phyloP scores from a whole-genome alignment of 441 rosid genomes.

The Melastoma candidum region DNA sequence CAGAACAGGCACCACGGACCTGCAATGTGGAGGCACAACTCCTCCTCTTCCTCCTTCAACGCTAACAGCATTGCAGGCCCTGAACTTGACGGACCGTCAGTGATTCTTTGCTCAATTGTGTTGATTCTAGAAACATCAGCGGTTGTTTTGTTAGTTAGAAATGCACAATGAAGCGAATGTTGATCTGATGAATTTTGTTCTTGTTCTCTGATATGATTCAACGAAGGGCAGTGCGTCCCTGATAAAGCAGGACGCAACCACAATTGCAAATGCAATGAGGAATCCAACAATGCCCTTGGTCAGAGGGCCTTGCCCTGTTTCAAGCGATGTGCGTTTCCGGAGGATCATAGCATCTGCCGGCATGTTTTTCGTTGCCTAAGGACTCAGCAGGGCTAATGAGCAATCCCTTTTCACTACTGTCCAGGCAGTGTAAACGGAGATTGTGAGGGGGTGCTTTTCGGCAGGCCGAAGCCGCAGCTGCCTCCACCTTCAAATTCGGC shows the following conservation, averaged over 20 bases:
- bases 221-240: slow-evolving; percentile 32
- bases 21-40: slow-evolving; percentile 27
- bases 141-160: not conserved
- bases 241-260: slow-evolving; percentile 17
- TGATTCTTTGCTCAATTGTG: not conserved
- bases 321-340: slow-evolving; percentile 21
- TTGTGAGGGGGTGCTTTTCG: slow-evolving; percentile 19
- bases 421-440: slow-evolving; percentile 31
- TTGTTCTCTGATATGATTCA: slow-evolving; percentile 32
- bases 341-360: no score
- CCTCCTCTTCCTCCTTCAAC: slow-evolving; percentile 17
- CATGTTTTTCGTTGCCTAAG: no score
- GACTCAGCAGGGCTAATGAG: not conserved
- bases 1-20: slow-evolving; percentile 31
- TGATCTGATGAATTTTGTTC: not conserved
- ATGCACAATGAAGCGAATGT: no score
- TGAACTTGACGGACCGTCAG: slow-evolving; percentile 15
- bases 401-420: not conserved
- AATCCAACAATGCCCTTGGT: slow-evolving; percentile 22
- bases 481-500: not conserved
- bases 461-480: not conserved
- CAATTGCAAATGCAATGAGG: slow-evolving; percentile 31
- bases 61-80: not conserved
- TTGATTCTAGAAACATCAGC: not conserved
- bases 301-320: slow-evolving; percentile 20